These are phyloP conservation scores for Niveomyces coronatus DNA, from an alignment of 2,329 filamentous ascomycete genomes.

Conservation along the genomic window DNA sequence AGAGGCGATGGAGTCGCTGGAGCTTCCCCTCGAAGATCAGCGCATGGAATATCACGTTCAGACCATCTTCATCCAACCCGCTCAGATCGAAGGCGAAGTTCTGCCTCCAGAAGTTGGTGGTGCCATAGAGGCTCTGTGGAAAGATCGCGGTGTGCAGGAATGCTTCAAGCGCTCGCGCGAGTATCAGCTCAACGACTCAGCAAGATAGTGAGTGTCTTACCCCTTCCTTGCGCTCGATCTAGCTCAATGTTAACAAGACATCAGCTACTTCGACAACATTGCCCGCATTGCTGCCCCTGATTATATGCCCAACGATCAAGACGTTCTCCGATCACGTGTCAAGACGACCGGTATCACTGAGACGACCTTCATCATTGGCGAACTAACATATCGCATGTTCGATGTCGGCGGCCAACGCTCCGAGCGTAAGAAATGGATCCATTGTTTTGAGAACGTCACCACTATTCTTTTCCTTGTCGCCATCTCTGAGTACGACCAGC, in stretches of 20 bases:
- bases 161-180: slow-evolving; percentile 94
- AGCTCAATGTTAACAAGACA: slow-evolving; percentile 23
- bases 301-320: slow-evolving; percentile 91
- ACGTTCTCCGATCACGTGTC: slow-evolving; percentile 89
- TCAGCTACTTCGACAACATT: slow-evolving; percentile 91
- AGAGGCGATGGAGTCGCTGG: slow-evolving; percentile 58
- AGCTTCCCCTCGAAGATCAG: slow-evolving; percentile 79
- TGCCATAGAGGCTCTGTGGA: slow-evolving; percentile 88
- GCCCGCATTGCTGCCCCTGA: slow-evolving; percentile 82
- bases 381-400: slow-evolving; percentile 94
- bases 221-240: too few relatives aligned
- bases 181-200: slow-evolving; percentile 93
- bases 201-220: slow-evolving; percentile 71
- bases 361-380: slow-evolving; percentile 90
- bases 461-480: slow-evolving; percentile 94
- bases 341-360: slow-evolving; percentile 97
- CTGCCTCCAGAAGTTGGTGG: slow-evolving; percentile 89
- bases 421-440: slow-evolving; percentile 98
- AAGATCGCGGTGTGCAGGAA: slow-evolving; percentile 83
- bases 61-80: slow-evolving; percentile 97
- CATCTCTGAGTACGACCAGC: slow-evolving; percentile 94
- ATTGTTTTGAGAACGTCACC: slow-evolving; percentile 97
- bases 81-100: slow-evolving; percentile 91
- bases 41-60: slow-evolving; percentile 95
- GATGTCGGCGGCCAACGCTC: slow-evolving; percentile 93